Conservation (phyloP, 257 asterid genomes). For the Fraxinus pennsylvanica region DNA sequence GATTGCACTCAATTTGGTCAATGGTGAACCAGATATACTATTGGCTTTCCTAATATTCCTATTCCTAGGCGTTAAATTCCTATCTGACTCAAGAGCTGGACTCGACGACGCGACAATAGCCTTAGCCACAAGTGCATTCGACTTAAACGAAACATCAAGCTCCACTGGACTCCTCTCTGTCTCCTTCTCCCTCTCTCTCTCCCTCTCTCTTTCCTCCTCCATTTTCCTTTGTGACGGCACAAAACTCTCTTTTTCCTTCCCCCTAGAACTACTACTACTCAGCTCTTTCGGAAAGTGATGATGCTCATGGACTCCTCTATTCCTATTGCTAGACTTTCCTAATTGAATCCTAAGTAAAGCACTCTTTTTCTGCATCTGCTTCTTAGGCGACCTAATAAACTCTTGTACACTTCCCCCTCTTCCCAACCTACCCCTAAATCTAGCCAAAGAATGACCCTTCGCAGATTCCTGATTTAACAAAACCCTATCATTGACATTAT, state of each 20-base stretch:
- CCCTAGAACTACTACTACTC: conserved; percentile 34
- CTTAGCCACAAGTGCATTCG: conserved; percentile 79
- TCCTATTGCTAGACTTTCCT: conserved; percentile 46
- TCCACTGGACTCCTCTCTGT: conserved; percentile 65
- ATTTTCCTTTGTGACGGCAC: conserved; percentile 27
- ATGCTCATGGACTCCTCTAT: conserved; percentile 36
- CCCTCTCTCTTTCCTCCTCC: conserved; percentile 25
- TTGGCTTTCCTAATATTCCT: conserved; percentile 33
- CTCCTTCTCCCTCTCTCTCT: conserved; percentile 39
- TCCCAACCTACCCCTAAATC: conserved; percentile 51
- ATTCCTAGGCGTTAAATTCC: conserved; percentile 25
- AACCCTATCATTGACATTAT: conserved; percentile 32
- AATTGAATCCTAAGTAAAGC: conserved; percentile 51
- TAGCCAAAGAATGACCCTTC: conserved; percentile 36
- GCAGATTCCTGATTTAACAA: conserved; percentile 26
- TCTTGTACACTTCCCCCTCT: conserved; percentile 36
- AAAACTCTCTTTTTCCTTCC: conserved; percentile 39
- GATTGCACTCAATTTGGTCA: conserved; percentile 26
- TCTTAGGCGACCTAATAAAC: conserved; percentile 43
- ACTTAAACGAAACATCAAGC: conserved; percentile 76
- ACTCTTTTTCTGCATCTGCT: conserved; percentile 46
- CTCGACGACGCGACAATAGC: conserved; percentile 56
- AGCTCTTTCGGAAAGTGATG: conserved; percentile 28
- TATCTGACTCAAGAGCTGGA: conserved; percentile 34
- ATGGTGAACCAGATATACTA: conserved; percentile 32